Percentiles rank a stretch among this genome's conserved stretches.
phyloP scores from a whole-genome alignment of 2,329 filamentous ascomycete genomes.

The Phoma sp. region DNA sequence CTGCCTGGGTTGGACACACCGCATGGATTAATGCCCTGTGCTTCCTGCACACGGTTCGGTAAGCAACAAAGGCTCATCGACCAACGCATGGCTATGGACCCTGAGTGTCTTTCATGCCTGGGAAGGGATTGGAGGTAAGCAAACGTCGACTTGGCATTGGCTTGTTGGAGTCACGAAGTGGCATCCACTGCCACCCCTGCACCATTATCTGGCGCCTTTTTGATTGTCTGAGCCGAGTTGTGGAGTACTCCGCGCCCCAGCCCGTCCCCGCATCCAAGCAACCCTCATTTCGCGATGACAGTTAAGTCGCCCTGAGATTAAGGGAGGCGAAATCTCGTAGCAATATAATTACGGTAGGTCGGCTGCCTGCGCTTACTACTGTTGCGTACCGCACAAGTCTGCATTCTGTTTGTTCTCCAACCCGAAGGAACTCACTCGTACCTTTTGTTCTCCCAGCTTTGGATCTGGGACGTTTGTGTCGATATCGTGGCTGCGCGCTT shows the following conservation, averaged over 20 bases:
- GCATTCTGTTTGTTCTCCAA: neutral
- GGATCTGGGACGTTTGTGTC: conserved; percentile 15
- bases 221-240: conserved; percentile 38
- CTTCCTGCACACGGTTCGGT: conserved; percentile 37
- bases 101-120: conserved; percentile 6
- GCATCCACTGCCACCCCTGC: conserved; percentile 34
- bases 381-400: conserved; percentile 2
- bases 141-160: conserved; percentile 29
- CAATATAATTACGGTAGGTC: conserved; percentile 32
- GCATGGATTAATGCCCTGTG: conserved; percentile 31
- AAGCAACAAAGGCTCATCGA: conserved; percentile 26
- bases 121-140: conserved; percentile 37
- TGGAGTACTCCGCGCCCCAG: conserved; percentile 40
- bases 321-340: conserved; percentile 27
- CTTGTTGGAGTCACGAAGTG: conserved; percentile 30
- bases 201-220: conserved; percentile 32
- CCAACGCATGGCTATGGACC: conserved; percentile 21
- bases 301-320: conserved; percentile 29
- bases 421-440: conserved; percentile 2
- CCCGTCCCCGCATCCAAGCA: conserved; percentile 43
- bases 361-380: conserved; percentile 14
- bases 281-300: conserved; percentile 39
- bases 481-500: conserved; percentile 37
- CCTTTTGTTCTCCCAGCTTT: conserved; percentile 13
- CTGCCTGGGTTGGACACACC: conserved; percentile 19